Conservation (phyloP, 1,284 basidiomycete species). For the Puccinia coronata region DNA sequence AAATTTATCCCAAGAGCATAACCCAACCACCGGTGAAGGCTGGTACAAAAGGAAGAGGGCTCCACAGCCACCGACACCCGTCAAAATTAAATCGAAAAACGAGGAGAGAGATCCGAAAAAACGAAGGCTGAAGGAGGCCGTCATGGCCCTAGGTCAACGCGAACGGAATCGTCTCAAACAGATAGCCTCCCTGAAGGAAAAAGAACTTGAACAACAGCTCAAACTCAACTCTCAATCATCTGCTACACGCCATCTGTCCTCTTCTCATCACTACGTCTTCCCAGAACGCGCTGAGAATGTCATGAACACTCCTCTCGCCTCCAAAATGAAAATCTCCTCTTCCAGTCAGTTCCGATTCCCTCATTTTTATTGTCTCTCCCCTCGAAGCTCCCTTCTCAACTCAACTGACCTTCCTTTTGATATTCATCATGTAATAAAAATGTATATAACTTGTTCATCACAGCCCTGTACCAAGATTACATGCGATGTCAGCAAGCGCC, state of each 20-base stretch:
- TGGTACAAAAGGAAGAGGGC: slow-evolving; percentile 51
- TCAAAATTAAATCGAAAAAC: slow-evolving; percentile 47
- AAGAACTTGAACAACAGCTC: slow-evolving; percentile 32
- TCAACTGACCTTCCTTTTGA: too few relatives aligned
- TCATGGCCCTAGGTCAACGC: slow-evolving; percentile 54
- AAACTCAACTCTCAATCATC: slow-evolving; percentile 18
- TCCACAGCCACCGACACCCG: background rate
- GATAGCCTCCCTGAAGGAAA: slow-evolving; percentile 50
- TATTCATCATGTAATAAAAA: too few relatives aligned
- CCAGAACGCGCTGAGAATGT: slow-evolving; percentile 34
- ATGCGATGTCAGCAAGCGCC: slow-evolving; percentile 52
- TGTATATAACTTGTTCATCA: too few relatives aligned
- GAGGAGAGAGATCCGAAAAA: slow-evolving; percentile 48
- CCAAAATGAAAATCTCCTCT: slow-evolving; percentile 43
- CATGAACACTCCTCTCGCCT: slow-evolving; percentile 37
- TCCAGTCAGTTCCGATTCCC: slow-evolving; percentile 27
- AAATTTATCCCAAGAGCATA: slow-evolving; percentile 46
- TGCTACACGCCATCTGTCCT: slow-evolving; percentile 13
- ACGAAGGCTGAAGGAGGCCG: slow-evolving; percentile 51
- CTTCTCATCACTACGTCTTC: slow-evolving; percentile 5
- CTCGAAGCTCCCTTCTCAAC: too few relatives aligned
- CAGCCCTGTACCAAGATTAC: slow-evolving; percentile 45
- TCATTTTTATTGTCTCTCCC: background rate
- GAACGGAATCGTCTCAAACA: slow-evolving; percentile 54
- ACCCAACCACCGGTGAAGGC: slow-evolving; percentile 52